phyloP scores from a whole-genome alignment of 2,329 filamentous ascomycete species.

The Ascosphaera pollenicola region DNA sequence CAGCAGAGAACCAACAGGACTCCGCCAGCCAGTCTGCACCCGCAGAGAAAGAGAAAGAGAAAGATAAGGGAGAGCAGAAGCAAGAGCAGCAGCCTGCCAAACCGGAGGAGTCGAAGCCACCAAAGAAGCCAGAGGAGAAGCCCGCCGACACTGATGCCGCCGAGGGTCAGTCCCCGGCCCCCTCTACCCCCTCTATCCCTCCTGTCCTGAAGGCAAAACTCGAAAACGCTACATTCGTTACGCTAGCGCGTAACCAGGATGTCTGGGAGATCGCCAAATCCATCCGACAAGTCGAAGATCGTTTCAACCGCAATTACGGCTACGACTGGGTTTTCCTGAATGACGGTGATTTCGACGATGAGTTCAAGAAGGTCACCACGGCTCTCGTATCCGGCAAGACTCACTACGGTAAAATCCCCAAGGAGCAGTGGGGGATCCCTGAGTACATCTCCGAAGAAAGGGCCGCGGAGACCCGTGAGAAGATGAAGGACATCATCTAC shows the following conservation, averaged over 20 bases:
- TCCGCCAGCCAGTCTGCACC: neutral
- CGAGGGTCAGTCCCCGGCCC: conserved; percentile 2
- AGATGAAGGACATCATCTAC: conserved; percentile 95
- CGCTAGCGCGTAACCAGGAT: conserved; percentile 77
- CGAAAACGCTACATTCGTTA: conserved; percentile 96
- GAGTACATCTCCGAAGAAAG: conserved; percentile 89
- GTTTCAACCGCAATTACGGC: conserved; percentile 90
- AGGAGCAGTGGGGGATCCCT: conserved; percentile 95
- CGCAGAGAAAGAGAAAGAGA: neutral
- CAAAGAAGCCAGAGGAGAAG: neutral
- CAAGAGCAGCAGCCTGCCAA: neutral
- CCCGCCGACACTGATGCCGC: neutral
- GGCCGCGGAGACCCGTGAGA: conserved; percentile 71
- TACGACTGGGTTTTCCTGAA: conserved; percentile 99
- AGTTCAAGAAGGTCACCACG: conserved; percentile 78
- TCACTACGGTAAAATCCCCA: conserved; percentile 69
- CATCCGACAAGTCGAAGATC: conserved; percentile 90
- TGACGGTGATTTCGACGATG: conserved; percentile 78
- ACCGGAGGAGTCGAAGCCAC: neutral
- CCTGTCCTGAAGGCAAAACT: conserved; percentile 19
- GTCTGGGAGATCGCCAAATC: conserved; percentile 93
- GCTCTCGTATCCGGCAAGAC: conserved; percentile 84
- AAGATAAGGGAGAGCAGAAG: neutral
- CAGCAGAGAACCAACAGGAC: neutral
- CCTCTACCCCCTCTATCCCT: conserved; percentile 6